Conservation (phyloP, 768 basidiomycete species). For the Xerocomus potaroensis region DNA sequence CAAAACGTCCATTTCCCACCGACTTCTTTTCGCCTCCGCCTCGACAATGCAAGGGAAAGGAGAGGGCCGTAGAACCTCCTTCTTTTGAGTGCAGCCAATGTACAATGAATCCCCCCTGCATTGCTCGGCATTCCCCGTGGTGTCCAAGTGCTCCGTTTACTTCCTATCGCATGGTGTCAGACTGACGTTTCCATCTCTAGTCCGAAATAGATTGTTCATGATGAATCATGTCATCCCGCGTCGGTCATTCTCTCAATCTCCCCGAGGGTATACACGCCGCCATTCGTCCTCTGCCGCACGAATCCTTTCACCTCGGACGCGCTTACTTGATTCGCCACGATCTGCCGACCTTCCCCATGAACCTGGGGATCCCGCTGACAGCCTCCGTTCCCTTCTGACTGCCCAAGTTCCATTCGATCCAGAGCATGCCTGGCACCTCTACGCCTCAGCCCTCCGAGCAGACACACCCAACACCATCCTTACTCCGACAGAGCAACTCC, state of each 20-base stretch:
- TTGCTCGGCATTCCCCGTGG: slow-evolving; percentile 44
- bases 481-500: slow-evolving; percentile 23
- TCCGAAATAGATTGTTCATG: slow-evolving; percentile 35
- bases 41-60: slow-evolving; percentile 51
- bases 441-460: slow-evolving; percentile 13
- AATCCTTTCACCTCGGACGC: slow-evolving; percentile 11
- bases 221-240: slow-evolving; percentile 32
- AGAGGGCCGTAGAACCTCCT: slow-evolving; percentile 33
- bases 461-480: slow-evolving; percentile 9
- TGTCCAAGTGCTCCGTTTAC: slow-evolving; percentile 38
- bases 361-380: slow-evolving; percentile 4
- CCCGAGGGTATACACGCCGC: slow-evolving; percentile 20
- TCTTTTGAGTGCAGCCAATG: slow-evolving; percentile 30
- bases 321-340: slow-evolving; percentile 6
- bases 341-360: slow-evolving; percentile 2
- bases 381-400: slow-evolving; percentile 20
- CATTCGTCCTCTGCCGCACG: slow-evolving; percentile 22
- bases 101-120: slow-evolving; percentile 42
- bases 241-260: slow-evolving; percentile 17
- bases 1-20: slow-evolving; percentile 32
- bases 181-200: slow-evolving; percentile 17
- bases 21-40: slow-evolving; percentile 58
- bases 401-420: slow-evolving; percentile 27
- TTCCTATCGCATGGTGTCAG: neutral
- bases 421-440: slow-evolving; percentile 40